Percentiles rank a stretch among this genome's conserved stretches.
These are phyloP conservation scores for Cystobasidium ongulense DNA, from an alignment of 768 basidiomycete species.

Conservation along the genomic window DNA sequence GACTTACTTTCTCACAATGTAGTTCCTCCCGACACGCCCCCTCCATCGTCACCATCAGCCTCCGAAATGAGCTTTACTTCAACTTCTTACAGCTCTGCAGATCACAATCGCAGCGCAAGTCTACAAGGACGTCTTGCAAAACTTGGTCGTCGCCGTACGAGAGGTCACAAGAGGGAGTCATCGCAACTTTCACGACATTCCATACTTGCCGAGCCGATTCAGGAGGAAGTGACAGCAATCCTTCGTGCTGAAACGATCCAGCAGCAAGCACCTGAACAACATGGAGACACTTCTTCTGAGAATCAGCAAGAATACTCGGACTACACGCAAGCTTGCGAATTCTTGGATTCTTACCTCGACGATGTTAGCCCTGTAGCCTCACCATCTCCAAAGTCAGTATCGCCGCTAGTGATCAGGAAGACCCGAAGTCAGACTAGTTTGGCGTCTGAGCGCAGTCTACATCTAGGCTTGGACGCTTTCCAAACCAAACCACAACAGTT, in stretches of 20 bases:
- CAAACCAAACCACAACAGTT: background rate
- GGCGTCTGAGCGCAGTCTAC: background rate
- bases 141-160: background rate
- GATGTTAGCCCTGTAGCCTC: background rate
- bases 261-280: background rate
- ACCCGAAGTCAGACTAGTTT: slow-evolving; percentile 17
- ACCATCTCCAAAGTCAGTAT: background rate
- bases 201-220: slow-evolving; percentile 17
- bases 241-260: background rate
- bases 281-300: background rate
- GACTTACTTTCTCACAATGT: background rate
- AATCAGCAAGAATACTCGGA: background rate
- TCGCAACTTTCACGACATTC: slow-evolving; percentile 20
- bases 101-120: background rate
- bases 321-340: background rate
- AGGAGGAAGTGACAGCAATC: slow-evolving; percentile 9
- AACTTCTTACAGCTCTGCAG: background rate
- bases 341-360: background rate
- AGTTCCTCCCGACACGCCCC: slow-evolving; percentile 28
- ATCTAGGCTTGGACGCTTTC: slow-evolving; percentile 19
- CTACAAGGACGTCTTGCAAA: background rate
- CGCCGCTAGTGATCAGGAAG: slow-evolving; percentile 14
- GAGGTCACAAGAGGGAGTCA: slow-evolving; percentile 11
- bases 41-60: slow-evolving; percentile 24
- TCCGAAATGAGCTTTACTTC: slow-evolving; percentile 26